phyloP scores from a whole-genome alignment of 2,329 filamentous ascomycete species.

The Fusarium chlamydosporum region DNA sequence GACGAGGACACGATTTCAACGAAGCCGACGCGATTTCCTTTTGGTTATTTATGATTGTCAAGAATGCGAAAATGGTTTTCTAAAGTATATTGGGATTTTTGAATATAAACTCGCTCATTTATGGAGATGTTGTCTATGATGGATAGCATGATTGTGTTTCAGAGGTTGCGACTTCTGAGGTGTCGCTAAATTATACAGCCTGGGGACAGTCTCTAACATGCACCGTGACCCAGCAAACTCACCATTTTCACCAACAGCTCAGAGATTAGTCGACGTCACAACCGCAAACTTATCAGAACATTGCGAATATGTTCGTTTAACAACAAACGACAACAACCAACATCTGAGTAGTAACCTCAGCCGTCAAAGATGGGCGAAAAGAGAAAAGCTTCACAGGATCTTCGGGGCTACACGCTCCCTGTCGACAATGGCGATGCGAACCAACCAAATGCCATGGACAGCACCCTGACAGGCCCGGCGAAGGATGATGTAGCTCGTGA shows the following conservation, averaged over 20 bases:
- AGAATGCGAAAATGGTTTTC: conserved; percentile 12
- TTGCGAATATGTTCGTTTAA: neutral
- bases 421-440: neutral
- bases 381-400: conserved; percentile 41
- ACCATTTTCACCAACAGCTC: conserved; percentile 1
- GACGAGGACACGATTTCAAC: conserved; percentile 54
- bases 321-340: neutral
- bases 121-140: neutral
- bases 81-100: conserved; percentile 2
- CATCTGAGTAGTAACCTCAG: neutral
- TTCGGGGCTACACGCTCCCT: conserved; percentile 2
- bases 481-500: conserved; percentile 43
- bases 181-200: conserved; percentile 16
- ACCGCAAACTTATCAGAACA: neutral
- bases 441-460: conserved; percentile 1
- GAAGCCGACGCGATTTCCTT: conserved; percentile 47
- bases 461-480: conserved; percentile 7
- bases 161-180: neutral
- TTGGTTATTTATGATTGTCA: conserved; percentile 20
- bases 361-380: conserved; percentile 40
- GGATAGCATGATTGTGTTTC: neutral
- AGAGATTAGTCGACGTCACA: conserved; percentile 9
- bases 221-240: conserved; percentile 12
- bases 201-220: conserved; percentile 10
- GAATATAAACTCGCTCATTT: neutral